phyloP scores from a whole-genome alignment of 495 filamentous ascomycete species.

The Talaromyces proteolyticus region DNA sequence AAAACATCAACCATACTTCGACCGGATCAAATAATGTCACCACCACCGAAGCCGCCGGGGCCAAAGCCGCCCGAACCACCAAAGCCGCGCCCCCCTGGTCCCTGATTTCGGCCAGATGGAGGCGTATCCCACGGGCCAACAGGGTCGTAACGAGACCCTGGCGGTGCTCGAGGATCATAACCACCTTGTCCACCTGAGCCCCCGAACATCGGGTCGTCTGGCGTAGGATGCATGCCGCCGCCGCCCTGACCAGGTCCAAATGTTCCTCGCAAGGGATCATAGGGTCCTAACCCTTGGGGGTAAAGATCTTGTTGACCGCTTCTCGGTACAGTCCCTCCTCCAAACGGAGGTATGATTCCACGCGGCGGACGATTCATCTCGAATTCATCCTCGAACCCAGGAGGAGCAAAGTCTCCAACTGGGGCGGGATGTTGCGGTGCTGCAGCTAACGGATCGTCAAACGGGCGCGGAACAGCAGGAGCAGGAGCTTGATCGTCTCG shows the following conservation, averaged over 20 bases:
- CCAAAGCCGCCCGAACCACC: slow-evolving; percentile 32
- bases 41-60: slow-evolving; percentile 37
- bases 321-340: slow-evolving; percentile 50
- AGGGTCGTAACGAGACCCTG: slow-evolving; percentile 72
- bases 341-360: slow-evolving; percentile 36
- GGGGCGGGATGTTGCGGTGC: slow-evolving; percentile 62
- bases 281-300: slow-evolving; percentile 76
- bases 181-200: slow-evolving; percentile 46
- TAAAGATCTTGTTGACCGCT: slow-evolving; percentile 85
- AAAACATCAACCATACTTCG: neutral
- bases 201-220: slow-evolving; percentile 86
- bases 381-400: slow-evolving; percentile 91
- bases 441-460: slow-evolving; percentile 60
- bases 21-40: slow-evolving; percentile 61
- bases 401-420: slow-evolving; percentile 73
- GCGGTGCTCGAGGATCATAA: slow-evolving; percentile 40
- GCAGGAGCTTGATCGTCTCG: slow-evolving; percentile 45
- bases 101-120: slow-evolving; percentile 40
- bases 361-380: slow-evolving; percentile 68
- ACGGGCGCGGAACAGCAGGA: slow-evolving; percentile 60
- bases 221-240: slow-evolving; percentile 91
- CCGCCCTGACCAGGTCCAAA: slow-evolving; percentile 49
- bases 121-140: slow-evolving; percentile 65
- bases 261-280: slow-evolving; percentile 69
- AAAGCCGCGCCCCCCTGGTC: slow-evolving; percentile 38